Evolutionary conservation across 2,329 filamentous ascomycete species (phyloP).

Genomic region (Monosporascus sp.): DNA sequence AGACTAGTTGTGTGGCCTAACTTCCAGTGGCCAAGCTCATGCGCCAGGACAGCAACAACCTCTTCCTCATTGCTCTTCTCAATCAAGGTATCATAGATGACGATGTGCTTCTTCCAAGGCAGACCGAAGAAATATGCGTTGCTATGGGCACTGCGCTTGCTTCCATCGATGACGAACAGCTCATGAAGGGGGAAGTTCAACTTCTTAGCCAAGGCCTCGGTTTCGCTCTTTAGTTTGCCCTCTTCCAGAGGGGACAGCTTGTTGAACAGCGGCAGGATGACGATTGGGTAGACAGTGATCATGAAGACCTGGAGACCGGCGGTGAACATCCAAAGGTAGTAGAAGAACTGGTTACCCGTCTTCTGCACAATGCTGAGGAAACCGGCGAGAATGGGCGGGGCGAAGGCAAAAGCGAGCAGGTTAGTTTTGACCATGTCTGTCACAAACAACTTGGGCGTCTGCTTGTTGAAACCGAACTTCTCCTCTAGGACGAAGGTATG

Average conservation of each 20-base stretch:
- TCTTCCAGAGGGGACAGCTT: conserved; percentile 90
- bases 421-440: conserved; percentile 90
- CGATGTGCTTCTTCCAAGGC: conserved; percentile 99
- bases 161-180: conserved; percentile 90
- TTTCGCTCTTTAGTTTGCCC: conserved; percentile 79
- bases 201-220: conserved; percentile 76
- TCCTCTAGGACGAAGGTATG: conserved; percentile 94
- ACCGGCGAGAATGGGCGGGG: conserved; percentile 81
- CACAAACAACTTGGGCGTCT: conserved; percentile 82
- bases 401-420: conserved; percentile 71
- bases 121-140: conserved; percentile 96
- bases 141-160: conserved; percentile 81
- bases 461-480: conserved; percentile 98
- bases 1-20: conserved; percentile 90
- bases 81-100: conserved; percentile 96
- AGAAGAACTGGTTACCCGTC: conserved; percentile 93
- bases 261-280: conserved; percentile 94
- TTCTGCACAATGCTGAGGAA: conserved; percentile 93
- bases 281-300: conserved; percentile 93
- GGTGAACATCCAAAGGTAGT: conserved; percentile 94
- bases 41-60: conserved; percentile 88
- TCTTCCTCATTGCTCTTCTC: conserved; percentile 91
- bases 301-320: conserved; percentile 86
- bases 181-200: conserved; percentile 90
- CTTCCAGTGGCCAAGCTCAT: conserved; percentile 97